Conservation (phyloP, 495 filamentous ascomycete genomes). For the Penicillium lividum region DNA sequence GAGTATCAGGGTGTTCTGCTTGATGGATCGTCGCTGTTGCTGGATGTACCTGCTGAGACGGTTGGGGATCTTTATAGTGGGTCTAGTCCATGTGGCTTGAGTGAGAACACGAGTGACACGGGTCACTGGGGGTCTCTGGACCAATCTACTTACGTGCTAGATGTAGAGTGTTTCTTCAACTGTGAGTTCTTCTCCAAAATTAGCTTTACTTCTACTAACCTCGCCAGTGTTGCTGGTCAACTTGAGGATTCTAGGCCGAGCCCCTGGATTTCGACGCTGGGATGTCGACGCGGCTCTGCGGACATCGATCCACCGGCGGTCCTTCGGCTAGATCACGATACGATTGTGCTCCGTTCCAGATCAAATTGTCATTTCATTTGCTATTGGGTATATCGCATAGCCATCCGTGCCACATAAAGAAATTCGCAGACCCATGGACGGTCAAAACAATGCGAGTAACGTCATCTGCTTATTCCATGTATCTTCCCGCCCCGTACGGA, state of each 20-base stretch:
- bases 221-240: slow-evolving; percentile 25
- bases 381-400: slow-evolving; percentile 6
- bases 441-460: neutral
- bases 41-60: slow-evolving; percentile 19
- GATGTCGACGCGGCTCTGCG: slow-evolving; percentile 32
- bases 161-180: slow-evolving; percentile 32
- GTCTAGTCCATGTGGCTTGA: slow-evolving; percentile 15
- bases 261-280: slow-evolving; percentile 27
- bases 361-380: slow-evolving; percentile 1
- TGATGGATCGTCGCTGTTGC: slow-evolving; percentile 22
- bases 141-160: slow-evolving; percentile 21
- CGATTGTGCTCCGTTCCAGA: neutral
- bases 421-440: neutral
- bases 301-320: slow-evolving; percentile 19
- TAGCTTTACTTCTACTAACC: slow-evolving; percentile 6
- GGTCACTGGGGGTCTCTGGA: slow-evolving; percentile 2
- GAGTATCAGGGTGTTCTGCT: slow-evolving; percentile 21
- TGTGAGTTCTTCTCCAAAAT: slow-evolving; percentile 17
- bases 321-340: slow-evolving; percentile 2
- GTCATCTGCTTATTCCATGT: neutral
- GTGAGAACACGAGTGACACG: slow-evolving; percentile 8
- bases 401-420: slow-evolving; percentile 1
- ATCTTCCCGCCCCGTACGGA: neutral
- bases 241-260: slow-evolving; percentile 28
- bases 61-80: slow-evolving; percentile 19